Percentiles rank a stretch among this genome's conserved stretches.
Evolutionary conservation across 1,139 yeast genomes (phyloP).

Genomic region (Yamadazyma membranifaciens): DNA sequence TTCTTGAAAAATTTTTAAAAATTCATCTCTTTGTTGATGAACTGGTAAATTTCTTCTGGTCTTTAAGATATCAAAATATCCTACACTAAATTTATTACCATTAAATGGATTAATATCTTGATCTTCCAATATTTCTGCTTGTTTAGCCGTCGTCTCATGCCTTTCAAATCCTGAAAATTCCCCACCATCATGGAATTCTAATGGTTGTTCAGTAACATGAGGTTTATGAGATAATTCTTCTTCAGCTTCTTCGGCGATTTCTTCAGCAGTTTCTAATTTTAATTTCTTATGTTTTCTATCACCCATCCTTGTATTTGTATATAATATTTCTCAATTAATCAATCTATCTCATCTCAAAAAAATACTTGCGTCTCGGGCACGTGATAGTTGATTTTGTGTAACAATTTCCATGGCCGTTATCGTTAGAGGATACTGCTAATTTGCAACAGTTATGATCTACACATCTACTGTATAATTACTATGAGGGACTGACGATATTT

Average conservation of each 20-base stretch:
- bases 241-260: constrained; percentile 10
- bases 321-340: neutral
- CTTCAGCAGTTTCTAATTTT: constrained; percentile 16
- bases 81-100: constrained; percentile 55
- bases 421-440: too few species aligned
- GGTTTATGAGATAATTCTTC: constrained; percentile 3
- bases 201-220: constrained; percentile 1
- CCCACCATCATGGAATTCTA: constrained; percentile 43
- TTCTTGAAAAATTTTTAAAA: constrained; percentile 74
- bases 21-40: constrained; percentile 89
- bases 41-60: constrained; percentile 88
- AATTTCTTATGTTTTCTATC: constrained; percentile 11
- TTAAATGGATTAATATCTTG: constrained; percentile 77
- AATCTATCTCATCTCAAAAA: constrained; percentile 3
- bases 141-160: constrained; percentile 71
- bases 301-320: constrained; percentile 1
- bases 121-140: constrained; percentile 65
- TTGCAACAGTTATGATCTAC: too few species aligned
- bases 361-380: neutral
- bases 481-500: too few species aligned
- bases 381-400: neutral
- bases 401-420: too few species aligned
- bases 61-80: constrained; percentile 74
- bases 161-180: constrained; percentile 56
- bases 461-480: too few species aligned